A percentile compares a stretch with the other conserved stretches of the same genome.
phyloP scores from a whole-genome alignment of 2,329 filamentous ascomycete species.

The Cercospora zeina region DNA sequence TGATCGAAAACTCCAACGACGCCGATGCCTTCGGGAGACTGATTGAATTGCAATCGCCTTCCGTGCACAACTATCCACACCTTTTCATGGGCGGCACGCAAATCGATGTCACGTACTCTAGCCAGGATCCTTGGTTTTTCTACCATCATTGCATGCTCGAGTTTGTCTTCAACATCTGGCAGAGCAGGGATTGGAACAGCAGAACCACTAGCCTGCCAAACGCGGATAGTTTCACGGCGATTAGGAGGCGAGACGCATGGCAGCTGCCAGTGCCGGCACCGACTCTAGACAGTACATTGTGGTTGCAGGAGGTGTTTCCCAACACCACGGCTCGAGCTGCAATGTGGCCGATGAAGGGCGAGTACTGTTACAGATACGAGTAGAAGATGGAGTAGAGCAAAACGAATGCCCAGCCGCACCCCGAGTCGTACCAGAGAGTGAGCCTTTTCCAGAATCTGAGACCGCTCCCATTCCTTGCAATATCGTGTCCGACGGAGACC shows the following conservation, averaged over 20 bases:
- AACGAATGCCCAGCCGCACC: no score
- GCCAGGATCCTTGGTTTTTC: slow-evolving; percentile 50
- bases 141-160: slow-evolving; percentile 52
- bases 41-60: slow-evolving; percentile 17
- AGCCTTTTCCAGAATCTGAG: no score
- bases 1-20: slow-evolving; percentile 22
- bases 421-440: no score
- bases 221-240: slow-evolving; percentile 12
- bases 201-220: slow-evolving; percentile 19
- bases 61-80: slow-evolving; percentile 19
- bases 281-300: slow-evolving; percentile 19
- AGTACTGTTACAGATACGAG: slow-evolving; percentile 26
- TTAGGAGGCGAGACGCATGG: slow-evolving; percentile 14
- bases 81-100: slow-evolving; percentile 24
- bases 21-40: slow-evolving; percentile 22
- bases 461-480: no score
- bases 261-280: slow-evolving; percentile 9
- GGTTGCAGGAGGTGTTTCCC: slow-evolving; percentile 16
- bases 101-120: slow-evolving; percentile 37
- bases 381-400: background rate
- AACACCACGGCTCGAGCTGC: slow-evolving; percentile 20
- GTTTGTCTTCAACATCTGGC: slow-evolving; percentile 51
- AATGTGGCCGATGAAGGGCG: slow-evolving; percentile 22
- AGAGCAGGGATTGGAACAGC: slow-evolving; percentile 42
- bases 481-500: no score